Base-by-base conservation (phyloP, 2,329 filamentous ascomycete genomes). In the Whalleya microplaca region DNA sequence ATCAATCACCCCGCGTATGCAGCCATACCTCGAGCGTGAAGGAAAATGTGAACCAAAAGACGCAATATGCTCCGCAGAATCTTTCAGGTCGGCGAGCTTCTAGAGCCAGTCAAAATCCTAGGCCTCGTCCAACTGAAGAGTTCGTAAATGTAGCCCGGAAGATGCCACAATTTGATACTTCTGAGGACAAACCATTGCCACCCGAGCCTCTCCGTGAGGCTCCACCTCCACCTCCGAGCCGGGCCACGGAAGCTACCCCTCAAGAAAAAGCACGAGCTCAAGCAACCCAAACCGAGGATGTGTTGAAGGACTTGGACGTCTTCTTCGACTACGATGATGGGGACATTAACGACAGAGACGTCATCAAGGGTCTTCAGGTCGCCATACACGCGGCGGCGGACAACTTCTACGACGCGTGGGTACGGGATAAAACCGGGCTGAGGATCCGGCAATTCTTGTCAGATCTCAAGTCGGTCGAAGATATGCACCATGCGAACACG, bases 341-440 rank as follows among this genome's bases (percentile, higher is more conserved):
- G 12, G 66, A 73, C 37, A 77, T 83, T 27, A 70, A 70, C 21
- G 78, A 85, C 64, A 74, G 76, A 45, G 80, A 84, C 64, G 78
- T 86, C 2, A 75, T 85, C 47, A 75, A 77, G 48, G 84, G 83
- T 0, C 70, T 86, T 10, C 80, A 81, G 56, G 77, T 85, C 41
- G 82, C 82, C 4, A 77, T 81, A 27, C 80, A 79, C 4, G 84
- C 83, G 10, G 83, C 83, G 3, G 84, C 82, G 48, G 79, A 85
- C 53, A 77, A 82, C 53, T 71, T 77, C 37, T 76, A 84, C 2
- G 82, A 86, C 64, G 75, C 75, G 0, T 79, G 79, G 67, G 79
- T 86, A 51, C 72, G 76, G 23, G 71, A 78, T 20, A 76, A 77
- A 58, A 84, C 81, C 0, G 84, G 84, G 0, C 65, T 83, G 21